Conservation (phyloP, 192 early-diverging fungal species). For the Coemansia sp. region DNA sequence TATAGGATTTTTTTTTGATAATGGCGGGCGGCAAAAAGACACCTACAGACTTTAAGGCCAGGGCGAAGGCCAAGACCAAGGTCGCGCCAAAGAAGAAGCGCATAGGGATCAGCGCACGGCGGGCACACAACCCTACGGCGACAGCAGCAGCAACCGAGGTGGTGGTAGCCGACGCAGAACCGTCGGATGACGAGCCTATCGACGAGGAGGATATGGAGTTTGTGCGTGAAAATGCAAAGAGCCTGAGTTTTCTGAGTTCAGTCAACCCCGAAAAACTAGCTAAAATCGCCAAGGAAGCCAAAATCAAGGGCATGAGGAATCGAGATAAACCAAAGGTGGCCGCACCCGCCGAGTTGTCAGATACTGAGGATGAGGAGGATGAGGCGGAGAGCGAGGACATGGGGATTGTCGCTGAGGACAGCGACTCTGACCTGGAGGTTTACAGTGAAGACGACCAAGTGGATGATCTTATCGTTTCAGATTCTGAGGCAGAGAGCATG, state of each 20-base stretch:
- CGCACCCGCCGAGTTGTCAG: conserved; percentile 14
- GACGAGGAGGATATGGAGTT: conserved; percentile 53
- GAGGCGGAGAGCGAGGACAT: conserved; percentile 12
- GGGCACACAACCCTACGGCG: not conserved
- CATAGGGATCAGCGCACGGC: not conserved
- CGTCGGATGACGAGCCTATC: conserved; percentile 33
- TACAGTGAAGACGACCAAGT: conserved; percentile 21
- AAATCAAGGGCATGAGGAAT: conserved; percentile 15
- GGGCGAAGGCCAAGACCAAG: conserved; percentile 13
- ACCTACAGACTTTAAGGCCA: conserved; percentile 16
- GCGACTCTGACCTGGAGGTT: conserved; percentile 38
- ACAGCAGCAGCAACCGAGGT: conserved; percentile 9
- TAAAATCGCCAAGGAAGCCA: conserved; percentile 36
- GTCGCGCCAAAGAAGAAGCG: conserved; percentile 8
- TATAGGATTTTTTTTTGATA: not conserved
- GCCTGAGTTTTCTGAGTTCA: conserved; percentile 39
- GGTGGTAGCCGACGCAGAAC: not conserved
- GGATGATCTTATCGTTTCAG: conserved; percentile 6
- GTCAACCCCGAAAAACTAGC: conserved; percentile 36
- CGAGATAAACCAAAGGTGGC: conserved; percentile 13
- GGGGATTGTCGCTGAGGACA: conserved; percentile 12
- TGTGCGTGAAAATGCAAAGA: conserved; percentile 37
- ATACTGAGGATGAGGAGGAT: conserved; percentile 27
- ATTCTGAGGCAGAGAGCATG: conserved; percentile 20
- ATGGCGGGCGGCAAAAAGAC: conserved; percentile 13